Evolutionary conservation across 352 stramenopile species (phyloP).

Genomic region (Pythium plurisporium): DNA sequence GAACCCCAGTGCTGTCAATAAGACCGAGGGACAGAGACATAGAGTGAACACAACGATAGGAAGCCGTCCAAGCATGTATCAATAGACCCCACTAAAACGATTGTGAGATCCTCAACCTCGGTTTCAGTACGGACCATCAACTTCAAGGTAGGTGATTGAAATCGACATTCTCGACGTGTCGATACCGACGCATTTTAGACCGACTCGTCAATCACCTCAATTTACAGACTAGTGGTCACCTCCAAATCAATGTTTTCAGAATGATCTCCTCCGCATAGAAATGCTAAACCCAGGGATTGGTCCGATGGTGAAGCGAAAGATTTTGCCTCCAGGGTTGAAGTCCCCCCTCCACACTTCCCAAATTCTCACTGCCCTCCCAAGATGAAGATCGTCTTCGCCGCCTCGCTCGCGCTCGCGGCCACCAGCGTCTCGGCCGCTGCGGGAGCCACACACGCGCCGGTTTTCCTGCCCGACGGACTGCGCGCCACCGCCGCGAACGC

Average conservation of each 20-base stretch:
- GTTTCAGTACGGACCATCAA: neutral
- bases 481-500: constrained; percentile 1
- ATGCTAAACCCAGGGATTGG: neutral
- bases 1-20: too few relatives aligned
- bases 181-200: neutral
- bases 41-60: too few relatives aligned
- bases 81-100: neutral
- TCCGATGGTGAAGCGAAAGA: neutral
- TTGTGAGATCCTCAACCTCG: too few relatives aligned
- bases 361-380: neutral
- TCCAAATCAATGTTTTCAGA: too few relatives aligned
- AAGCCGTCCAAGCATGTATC: neutral
- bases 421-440: neutral
- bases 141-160: neutral
- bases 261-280: too few relatives aligned
- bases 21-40: too few relatives aligned
- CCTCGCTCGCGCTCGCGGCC: neutral
- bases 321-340: neutral
- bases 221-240: neutral
- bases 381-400: constrained; percentile 12
- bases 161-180: neutral
- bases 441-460: constrained; percentile 5
- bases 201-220: neutral
- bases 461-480: neutral
- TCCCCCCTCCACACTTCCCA: constrained; percentile 1